phyloP scores from a whole-genome alignment of 352 stramenopile species.

The Pythium aristosporum region DNA sequence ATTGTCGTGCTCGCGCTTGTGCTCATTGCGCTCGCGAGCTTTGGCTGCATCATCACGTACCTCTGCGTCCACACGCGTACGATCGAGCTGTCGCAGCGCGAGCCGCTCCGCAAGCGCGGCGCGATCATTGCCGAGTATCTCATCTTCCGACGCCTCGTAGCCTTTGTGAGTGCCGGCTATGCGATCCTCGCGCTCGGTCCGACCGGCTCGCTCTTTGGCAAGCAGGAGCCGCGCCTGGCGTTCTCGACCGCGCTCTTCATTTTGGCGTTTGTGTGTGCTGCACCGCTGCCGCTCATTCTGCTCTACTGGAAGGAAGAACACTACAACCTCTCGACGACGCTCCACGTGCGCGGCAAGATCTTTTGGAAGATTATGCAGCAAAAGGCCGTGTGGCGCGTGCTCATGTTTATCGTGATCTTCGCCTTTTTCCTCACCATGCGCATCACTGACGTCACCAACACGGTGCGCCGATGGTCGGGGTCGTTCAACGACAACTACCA shows the following conservation, averaged over 20 bases:
- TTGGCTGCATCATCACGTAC: conserved; percentile 46
- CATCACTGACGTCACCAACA: conserved; percentile 27
- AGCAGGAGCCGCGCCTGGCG: conserved; percentile 18
- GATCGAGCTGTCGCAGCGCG: conserved; percentile 43
- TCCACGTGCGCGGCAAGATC: conserved; percentile 34
- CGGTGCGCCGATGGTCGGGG: conserved; percentile 25
- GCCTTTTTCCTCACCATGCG: conserved; percentile 33
- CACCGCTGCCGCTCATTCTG: conserved; percentile 33
- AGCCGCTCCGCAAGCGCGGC: conserved; percentile 32
- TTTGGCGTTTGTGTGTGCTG: conserved; percentile 30
- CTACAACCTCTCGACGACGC: conserved; percentile 35
- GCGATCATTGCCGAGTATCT: conserved; percentile 36
- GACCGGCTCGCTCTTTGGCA: not conserved
- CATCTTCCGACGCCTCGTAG: conserved; percentile 33
- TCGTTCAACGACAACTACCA: conserved; percentile 33
- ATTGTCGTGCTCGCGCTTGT: conserved; percentile 31
- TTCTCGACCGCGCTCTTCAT: conserved; percentile 36
- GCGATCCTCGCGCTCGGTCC: conserved; percentile 19
- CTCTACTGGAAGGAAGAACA: conserved; percentile 38
- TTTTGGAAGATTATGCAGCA: conserved; percentile 55
- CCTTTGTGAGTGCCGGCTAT: conserved; percentile 24
- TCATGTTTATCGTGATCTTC: conserved; percentile 49
- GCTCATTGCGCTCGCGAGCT: conserved; percentile 30
- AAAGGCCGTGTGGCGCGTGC: conserved; percentile 40
- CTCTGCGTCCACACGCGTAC: conserved; percentile 40